Evolutionary conservation across 2,329 filamentous ascomycete species (phyloP), one percentile per base, ranked within the genome.

Genomic region (Incumbomyces delicatus): DNA sequence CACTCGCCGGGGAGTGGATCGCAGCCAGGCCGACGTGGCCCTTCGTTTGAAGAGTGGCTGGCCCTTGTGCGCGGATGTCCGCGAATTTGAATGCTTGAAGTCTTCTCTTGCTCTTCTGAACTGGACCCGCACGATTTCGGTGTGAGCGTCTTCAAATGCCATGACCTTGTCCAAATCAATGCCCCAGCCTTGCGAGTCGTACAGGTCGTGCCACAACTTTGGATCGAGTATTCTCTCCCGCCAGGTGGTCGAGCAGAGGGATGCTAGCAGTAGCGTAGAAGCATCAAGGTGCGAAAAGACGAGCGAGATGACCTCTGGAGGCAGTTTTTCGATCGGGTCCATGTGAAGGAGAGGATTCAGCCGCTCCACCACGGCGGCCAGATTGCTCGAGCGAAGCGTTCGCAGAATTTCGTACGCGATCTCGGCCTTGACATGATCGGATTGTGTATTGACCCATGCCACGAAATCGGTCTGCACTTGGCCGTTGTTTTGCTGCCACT

Each of bases 241-340:
- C 90, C 92, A 98, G 53, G 80, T 73, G 39, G 81, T 80, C 31
- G 87, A 95, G 13, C 87, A 80, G 37, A 79, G 76, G 1, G 87
- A 87, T 2, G 89, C 85, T 41, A 78, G 80, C 47, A 96, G 74
- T 33, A 98, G 73, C 0, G 88, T 92, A 22, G 80, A 64, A 1
- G 88, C 84, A 46, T 89, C 85, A 41, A 98, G 80, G 60, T 88
- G 92, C 13, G 84, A 82, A 36, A 98, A 81, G 37, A 96, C 83
- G 59, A 94, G 84, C 37, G 92, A 81, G 50, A 87, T 94, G 58
- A 98, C 85, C 63, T 98, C 92, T 20, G 86, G 80, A 0, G 92
- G 92, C 1, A 98, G 77, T 58, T 87, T 81, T 53, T 79, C 72
- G 35, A 95, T 80, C 46, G 95, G 95, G 66, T 98, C 87, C 67